Percentiles rank a stretch among this genome's conserved stretches.
phyloP scores from a whole-genome alignment of 2,329 filamentous ascomycete species.

The Fusarium caatingaense region DNA sequence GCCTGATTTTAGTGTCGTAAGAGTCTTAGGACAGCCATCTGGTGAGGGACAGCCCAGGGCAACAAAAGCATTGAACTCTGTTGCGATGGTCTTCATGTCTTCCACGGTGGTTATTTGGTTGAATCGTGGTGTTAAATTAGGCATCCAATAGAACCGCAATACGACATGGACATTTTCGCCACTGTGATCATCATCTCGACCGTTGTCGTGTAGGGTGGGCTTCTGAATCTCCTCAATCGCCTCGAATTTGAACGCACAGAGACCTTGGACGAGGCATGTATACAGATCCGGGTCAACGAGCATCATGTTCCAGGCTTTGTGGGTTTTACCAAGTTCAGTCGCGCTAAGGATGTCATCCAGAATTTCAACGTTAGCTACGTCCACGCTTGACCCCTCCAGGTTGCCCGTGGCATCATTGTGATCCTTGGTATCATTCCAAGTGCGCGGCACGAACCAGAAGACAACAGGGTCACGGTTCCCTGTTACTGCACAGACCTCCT shows the following conservation, averaged over 20 bases:
- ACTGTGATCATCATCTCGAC: too few species aligned
- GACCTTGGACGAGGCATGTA: neutral
- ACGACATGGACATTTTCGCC: neutral
- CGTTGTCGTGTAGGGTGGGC: neutral
- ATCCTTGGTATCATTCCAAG: neutral
- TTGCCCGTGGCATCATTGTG: neutral
- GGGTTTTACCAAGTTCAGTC: neutral
- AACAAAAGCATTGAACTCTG: neutral
- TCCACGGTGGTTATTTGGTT: neutral
- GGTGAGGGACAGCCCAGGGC: neutral
- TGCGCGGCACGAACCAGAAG: neutral
- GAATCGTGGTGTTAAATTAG: neutral
- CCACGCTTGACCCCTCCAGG: fast-evolving
- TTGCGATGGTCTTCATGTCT: neutral
- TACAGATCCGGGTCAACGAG: neutral
- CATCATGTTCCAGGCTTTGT: neutral
- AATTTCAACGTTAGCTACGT: neutral
- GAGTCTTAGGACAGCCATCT: too few species aligned
- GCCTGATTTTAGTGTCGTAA: neutral
- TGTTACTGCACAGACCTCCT: neutral
- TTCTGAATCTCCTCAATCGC: neutral
- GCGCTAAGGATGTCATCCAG: neutral
- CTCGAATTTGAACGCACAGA: neutral
- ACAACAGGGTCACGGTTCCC: neutral
- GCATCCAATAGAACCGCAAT: conserved; percentile 20